A percentile compares a stretch with the other conserved stretches of the same genome.
Conservation (phyloP, 2,329 filamentous ascomycete genomes). For the Calonectria pteridis region DNA sequence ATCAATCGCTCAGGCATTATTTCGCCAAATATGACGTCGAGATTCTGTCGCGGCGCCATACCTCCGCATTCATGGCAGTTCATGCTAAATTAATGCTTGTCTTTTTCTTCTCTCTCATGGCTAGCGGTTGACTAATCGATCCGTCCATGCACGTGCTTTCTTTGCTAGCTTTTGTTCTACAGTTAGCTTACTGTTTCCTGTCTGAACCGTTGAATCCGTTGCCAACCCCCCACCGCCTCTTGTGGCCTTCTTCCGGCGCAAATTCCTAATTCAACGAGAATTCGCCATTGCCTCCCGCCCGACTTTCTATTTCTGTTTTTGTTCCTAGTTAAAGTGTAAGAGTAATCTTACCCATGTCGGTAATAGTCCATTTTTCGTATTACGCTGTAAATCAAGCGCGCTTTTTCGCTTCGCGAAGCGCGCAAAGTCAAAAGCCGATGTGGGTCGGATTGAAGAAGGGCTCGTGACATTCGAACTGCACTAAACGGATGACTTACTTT, state of each 20-base stretch:
- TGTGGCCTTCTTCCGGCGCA: not conserved
- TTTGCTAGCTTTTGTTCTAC: not conserved
- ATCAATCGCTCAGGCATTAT: not conserved
- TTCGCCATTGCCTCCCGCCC: too few relatives aligned
- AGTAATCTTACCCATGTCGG: not conserved
- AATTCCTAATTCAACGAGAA: not conserved
- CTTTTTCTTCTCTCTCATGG: not conserved
- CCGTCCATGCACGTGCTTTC: not conserved
- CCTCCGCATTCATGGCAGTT: not conserved
- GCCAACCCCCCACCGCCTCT: not conserved
- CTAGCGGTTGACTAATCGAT: not conserved
- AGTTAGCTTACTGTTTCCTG: not conserved
- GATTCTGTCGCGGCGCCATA: not conserved
- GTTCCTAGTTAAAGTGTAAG: not conserved
- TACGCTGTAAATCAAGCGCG: not conserved
- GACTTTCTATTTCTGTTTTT: not conserved
- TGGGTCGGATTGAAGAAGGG: not conserved
- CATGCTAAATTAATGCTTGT: not conserved
- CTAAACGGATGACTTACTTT: too few relatives aligned
- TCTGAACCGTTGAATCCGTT: not conserved
- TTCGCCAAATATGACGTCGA: not conserved
- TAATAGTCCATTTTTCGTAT: not conserved
- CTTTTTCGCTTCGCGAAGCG: not conserved
- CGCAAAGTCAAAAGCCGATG: not conserved
- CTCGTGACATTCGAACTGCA: not conserved